Percentiles rank a stretch among this genome's conserved stretches.
Conservation (phyloP, 768 basidiomycete genomes). For the Myochromella boudieri region DNA sequence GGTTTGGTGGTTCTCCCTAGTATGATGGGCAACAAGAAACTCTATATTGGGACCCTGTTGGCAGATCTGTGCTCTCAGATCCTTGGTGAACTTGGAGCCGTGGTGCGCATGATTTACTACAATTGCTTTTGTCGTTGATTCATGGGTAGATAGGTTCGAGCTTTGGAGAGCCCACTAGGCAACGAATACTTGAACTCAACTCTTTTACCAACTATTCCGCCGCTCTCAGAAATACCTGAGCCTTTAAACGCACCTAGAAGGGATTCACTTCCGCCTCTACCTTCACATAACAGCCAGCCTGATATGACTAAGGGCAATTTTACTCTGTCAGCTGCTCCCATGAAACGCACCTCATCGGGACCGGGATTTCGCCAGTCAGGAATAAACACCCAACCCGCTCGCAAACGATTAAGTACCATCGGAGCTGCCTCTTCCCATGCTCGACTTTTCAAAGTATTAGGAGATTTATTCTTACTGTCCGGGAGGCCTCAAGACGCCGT, state of each 20-base stretch:
- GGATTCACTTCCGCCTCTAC: conserved; percentile 44
- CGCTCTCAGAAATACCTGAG: conserved; percentile 58
- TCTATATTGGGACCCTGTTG: conserved; percentile 86
- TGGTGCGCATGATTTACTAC: conserved; percentile 53
- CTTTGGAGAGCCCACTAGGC: conserved; percentile 79
- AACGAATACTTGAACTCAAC: conserved; percentile 82
- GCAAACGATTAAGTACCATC: conserved; percentile 63
- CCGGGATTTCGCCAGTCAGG: conserved; percentile 53
- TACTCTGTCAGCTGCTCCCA: conserved; percentile 36
- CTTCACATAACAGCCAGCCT: conserved; percentile 55
- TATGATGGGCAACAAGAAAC: conserved; percentile 83
- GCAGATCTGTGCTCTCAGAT: conserved; percentile 89
- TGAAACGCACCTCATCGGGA: conserved; percentile 59
- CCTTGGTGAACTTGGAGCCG: conserved; percentile 77
- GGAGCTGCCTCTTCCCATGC: conserved; percentile 79
- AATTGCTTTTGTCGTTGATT: conserved; percentile 2
- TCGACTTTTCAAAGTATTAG: conserved; percentile 83
- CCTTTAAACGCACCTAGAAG: conserved; percentile 48
- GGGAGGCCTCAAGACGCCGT: conserved; percentile 84
- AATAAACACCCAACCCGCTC: conserved; percentile 43
- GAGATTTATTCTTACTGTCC: conserved; percentile 83
- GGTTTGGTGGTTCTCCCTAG: conserved; percentile 80
- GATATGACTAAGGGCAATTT: conserved; percentile 45
- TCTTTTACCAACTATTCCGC: conserved; percentile 62
- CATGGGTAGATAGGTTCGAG: conserved; percentile 55